Base-by-base conservation (phyloP, 495 filamentous ascomycete species). In the Baudoinia panamericana region DNA sequence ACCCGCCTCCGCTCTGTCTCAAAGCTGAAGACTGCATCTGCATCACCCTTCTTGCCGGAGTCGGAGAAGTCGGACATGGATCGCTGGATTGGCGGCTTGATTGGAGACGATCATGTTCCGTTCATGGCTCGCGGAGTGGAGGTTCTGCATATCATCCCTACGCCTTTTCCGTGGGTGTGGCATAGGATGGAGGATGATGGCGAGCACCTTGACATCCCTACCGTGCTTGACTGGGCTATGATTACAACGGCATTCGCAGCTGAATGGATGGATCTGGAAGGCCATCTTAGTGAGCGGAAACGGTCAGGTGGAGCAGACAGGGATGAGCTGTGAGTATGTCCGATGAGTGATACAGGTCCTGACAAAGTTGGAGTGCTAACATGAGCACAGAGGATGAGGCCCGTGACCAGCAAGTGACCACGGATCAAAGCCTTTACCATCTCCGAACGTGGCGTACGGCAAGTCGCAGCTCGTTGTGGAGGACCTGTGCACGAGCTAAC, bases 211-310 rank as follows among this genome's bases (percentile, higher is more conserved):
- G 85, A 97, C 61, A 60, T 80, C 51, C 67, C 75, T 10, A 93
- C 84, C 0, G 76, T 87, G 23, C 71, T 83, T 55, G 90, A 97
- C 55, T 97, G 90, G 90, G 72, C 78, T 33, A 70, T 69, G 48
- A 72, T 97, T 13, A 57, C 83, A 21, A 78, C 80, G 5, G 85
- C 76, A 3, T 97, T 96, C 69, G 72, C 79, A 29, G 82, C 78
- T 0, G 90, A 94, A 59, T 96, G 85, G 84, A 75, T 97, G 76
- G 90, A 92, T 41, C 54, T 94, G 46, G 85, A 90, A 43, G 79
- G 76, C 2, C 76, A 70, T 35, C 62, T 87, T 22, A 60, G 56
- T 7, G 30, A 15, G 13, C 4, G 29, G 39, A 4, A n/a, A 28
- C 4, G 30, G 8, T 16, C 8, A 16, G 15, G 15, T 8, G 9